Base-by-base conservation (phyloP, 371 early-diverging fungal species). In the Mortierella sp. region DNA sequence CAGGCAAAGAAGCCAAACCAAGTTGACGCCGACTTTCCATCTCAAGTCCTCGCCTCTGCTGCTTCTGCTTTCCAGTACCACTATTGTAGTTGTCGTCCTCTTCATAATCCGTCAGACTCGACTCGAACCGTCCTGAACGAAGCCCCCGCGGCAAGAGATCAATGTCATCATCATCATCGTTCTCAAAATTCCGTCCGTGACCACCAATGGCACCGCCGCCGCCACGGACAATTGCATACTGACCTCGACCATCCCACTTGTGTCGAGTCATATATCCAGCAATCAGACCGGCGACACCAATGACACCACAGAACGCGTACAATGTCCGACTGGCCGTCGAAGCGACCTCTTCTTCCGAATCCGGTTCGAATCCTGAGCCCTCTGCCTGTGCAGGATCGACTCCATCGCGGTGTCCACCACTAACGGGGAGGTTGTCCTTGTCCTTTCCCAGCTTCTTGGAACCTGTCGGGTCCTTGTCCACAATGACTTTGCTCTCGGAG, bases 241-340 rank as follows among this genome's bases (percentile, higher is more conserved):
- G 77, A 3, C 75, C 70, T 21, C 75, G 74, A 0, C 75, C 53
- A 34, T 75, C 70, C 77, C 67, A 50, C 46, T 71, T 79, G 75
- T 69, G 75, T 50, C 55, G 73, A n/a, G 69, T 57, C 16, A 77
- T 11, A 43, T 64, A 73, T 2, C 77, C 83, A 24, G 69, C 57
- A n/a, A 80, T 37, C 31, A 77, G 8, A 21, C 46, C 75, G 0
- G 50, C 71, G 13, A 83, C 16, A 16, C 77, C 80, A 40, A 80
- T 19, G 3, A 80, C 54, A 3, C 75, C 71, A 51, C 71, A 72
- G 48, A 83, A 77, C 5, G 75, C 37, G 34, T 80, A 83, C 11
- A 83, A 26, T 0, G 80, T 77, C 19, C 55, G 50, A 24, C 77
- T 48, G 43, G 64, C 71, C 3, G 44, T 71, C 16, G 59, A 46